phyloP scores from a whole-genome alignment of 805 yeast species.

The Myxozyma neotropica region DNA sequence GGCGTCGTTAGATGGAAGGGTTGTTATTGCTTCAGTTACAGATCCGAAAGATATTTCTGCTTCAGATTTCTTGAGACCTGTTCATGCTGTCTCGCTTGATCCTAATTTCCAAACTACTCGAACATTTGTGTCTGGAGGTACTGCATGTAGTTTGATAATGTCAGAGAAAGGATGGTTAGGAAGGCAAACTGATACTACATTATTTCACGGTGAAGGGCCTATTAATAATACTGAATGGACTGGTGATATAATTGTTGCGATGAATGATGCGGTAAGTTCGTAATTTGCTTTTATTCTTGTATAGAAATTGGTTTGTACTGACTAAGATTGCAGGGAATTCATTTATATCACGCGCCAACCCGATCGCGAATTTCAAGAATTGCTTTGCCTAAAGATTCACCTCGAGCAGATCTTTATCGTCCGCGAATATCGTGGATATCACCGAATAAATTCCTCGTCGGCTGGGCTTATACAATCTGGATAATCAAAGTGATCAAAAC shows the following conservation, averaged over 20 bases:
- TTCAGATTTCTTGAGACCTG: constrained; percentile 82
- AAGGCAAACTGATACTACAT: constrained; percentile 64
- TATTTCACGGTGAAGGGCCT: constrained; percentile 68
- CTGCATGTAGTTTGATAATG: constrained; percentile 75
- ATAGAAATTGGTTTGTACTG: neutral
- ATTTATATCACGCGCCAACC: constrained; percentile 58
- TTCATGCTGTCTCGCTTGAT: constrained; percentile 83
- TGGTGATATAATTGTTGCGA: constrained; percentile 74
- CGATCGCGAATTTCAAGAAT: constrained; percentile 55
- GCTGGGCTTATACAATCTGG: constrained; percentile 86
- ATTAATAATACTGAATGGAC: constrained; percentile 66
- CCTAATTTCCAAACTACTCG: constrained; percentile 62
- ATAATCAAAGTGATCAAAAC: constrained; percentile 47
- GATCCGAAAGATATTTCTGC: constrained; percentile 69
- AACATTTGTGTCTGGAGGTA: constrained; percentile 84
- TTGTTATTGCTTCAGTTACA: constrained; percentile 67
- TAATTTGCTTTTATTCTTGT: constrained; percentile 31
- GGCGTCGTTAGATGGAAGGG: constrained; percentile 92
- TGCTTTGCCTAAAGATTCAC: constrained; percentile 56
- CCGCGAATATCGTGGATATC: constrained; percentile 74
- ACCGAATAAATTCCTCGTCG: constrained; percentile 66
- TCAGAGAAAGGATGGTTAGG: constrained; percentile 89
- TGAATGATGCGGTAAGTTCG: constrained; percentile 76
- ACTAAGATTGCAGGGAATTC: constrained; percentile 28
- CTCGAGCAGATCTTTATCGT: constrained; percentile 79